Evolutionary conservation across 768 basidiomycete species (phyloP).

Genomic region (Psilocybe tampanensis): DNA sequence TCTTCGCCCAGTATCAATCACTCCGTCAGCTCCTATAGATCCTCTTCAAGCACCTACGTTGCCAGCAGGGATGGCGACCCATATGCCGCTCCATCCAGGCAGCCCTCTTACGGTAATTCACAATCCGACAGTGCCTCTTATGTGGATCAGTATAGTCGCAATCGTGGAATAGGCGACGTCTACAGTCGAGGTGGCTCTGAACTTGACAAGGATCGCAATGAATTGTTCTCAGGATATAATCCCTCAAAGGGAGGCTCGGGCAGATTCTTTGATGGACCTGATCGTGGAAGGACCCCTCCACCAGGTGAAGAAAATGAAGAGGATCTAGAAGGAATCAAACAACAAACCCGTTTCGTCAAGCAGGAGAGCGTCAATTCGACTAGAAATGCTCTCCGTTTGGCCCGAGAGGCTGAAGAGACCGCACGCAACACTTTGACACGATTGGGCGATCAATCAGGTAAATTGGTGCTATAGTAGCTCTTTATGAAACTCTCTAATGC

Average conservation of each 20-base stretch:
- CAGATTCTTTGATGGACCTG: slow-evolving; percentile 71
- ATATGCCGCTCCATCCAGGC: slow-evolving; percentile 34
- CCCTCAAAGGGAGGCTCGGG: slow-evolving; percentile 62
- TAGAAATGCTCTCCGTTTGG: slow-evolving; percentile 89
- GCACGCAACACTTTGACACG: slow-evolving; percentile 81
- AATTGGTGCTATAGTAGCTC: slow-evolving; percentile 21
- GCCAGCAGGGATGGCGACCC: slow-evolving; percentile 71
- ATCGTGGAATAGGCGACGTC: slow-evolving; percentile 58
- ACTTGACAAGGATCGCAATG: slow-evolving; percentile 66
- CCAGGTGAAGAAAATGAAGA: slow-evolving; percentile 81
- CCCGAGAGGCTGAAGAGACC: slow-evolving; percentile 96
- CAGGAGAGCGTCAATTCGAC: slow-evolving; percentile 91
- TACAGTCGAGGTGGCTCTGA: slow-evolving; percentile 66
- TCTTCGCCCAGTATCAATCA: slow-evolving; percentile 15
- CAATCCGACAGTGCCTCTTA: slow-evolving; percentile 21
- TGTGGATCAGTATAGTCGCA: slow-evolving; percentile 53
- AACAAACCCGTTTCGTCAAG: slow-evolving; percentile 85
- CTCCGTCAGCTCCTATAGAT: slow-evolving; percentile 30
- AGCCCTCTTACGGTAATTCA: slow-evolving; percentile 20
- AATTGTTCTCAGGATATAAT: slow-evolving; percentile 77
- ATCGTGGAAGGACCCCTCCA: slow-evolving; percentile 43
- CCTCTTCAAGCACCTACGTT: slow-evolving; percentile 64
- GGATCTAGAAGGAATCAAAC: slow-evolving; percentile 93
- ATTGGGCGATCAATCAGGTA: slow-evolving; percentile 94
- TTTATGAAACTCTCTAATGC: slow-evolving; percentile 2